A percentile compares a stretch with the other conserved stretches of the same genome.
Conservation (phyloP, 2,329 filamentous ascomycete species). For the Cytospora chrysosperma region DNA sequence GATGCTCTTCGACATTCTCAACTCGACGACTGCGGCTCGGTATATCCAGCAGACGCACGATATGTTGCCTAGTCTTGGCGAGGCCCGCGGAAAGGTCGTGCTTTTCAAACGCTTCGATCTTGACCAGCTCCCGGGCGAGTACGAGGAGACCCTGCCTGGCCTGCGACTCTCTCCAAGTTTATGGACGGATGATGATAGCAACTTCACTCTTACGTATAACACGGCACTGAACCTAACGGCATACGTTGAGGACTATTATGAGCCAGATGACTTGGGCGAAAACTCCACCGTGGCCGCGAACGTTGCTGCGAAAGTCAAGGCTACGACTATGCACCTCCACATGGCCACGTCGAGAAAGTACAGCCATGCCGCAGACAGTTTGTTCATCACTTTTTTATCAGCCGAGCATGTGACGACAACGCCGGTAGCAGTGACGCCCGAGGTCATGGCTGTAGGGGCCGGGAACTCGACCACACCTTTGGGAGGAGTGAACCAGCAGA, state of each 20-base stretch:
- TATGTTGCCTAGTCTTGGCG: slow-evolving; percentile 47
- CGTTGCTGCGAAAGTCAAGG: slow-evolving; percentile 45
- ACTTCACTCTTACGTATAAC: slow-evolving; percentile 45
- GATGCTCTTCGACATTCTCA: slow-evolving; percentile 39
- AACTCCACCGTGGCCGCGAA: slow-evolving; percentile 37
- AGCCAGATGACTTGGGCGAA: slow-evolving; percentile 33
- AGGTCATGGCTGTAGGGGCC: slow-evolving; percentile 47
- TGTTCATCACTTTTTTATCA: slow-evolving; percentile 50
- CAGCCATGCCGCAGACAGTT: slow-evolving; percentile 22
- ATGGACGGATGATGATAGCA: slow-evolving; percentile 44
- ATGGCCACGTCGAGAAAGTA: slow-evolving; percentile 36
- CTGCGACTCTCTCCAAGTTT: slow-evolving; percentile 44
- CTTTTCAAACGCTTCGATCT: slow-evolving; percentile 47
- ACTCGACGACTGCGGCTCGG: slow-evolving; percentile 36
- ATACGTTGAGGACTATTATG: slow-evolving; percentile 51
- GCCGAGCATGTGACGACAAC: slow-evolving; percentile 40
- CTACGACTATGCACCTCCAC: slow-evolving; percentile 39
- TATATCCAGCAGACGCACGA: slow-evolving; percentile 49
- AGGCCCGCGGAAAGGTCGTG: slow-evolving; percentile 43
- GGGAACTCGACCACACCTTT: slow-evolving; percentile 36
- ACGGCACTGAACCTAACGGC: slow-evolving; percentile 36
- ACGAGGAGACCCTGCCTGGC: slow-evolving; percentile 41
- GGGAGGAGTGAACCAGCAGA: slow-evolving; percentile 45
- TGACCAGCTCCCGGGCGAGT: slow-evolving; percentile 35
- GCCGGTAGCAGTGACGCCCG: slow-evolving; percentile 40